Conservation (phyloP, 306 rosid species). For the Fragaria vesca region DNA sequence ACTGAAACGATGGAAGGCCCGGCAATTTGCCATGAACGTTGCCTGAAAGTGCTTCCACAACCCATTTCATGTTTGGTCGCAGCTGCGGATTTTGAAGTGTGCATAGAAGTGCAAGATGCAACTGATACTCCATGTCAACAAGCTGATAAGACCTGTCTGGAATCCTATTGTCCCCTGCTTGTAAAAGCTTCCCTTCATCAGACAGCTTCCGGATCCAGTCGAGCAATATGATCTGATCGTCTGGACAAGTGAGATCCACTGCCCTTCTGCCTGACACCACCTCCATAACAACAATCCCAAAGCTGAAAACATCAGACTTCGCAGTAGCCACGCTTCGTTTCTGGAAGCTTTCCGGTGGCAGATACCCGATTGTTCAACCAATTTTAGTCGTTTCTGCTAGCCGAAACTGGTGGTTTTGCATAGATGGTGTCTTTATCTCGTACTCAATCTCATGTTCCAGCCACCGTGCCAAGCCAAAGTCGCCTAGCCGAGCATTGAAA, state of each 20-base stretch:
- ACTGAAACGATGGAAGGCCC: slow-evolving; percentile 73
- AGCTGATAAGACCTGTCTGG: slow-evolving; percentile 60
- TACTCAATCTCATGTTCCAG: slow-evolving; percentile 78
- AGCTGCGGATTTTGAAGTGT: slow-evolving; percentile 69
- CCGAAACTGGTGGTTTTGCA: slow-evolving; percentile 51
- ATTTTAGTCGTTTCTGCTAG: slow-evolving; percentile 75
- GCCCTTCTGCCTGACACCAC: slow-evolving; percentile 86
- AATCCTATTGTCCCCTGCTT: slow-evolving; percentile 54
- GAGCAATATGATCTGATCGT: slow-evolving; percentile 75
- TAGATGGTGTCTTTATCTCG: slow-evolving; percentile 35
- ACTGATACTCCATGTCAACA: slow-evolving; percentile 60
- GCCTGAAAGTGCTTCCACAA: slow-evolving; percentile 76
- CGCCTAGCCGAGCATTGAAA: slow-evolving; percentile 84
- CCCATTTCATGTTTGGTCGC: slow-evolving; percentile 89
- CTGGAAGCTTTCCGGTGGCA: slow-evolving; percentile 89
- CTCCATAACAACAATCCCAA: slow-evolving; percentile 86
- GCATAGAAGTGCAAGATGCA: slow-evolving; percentile 79
- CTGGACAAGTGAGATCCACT: slow-evolving; percentile 66
- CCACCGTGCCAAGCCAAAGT: slow-evolving; percentile 96
- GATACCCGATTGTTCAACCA: slow-evolving; percentile 92
- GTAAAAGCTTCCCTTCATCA: slow-evolving; percentile 57
- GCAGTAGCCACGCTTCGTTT: slow-evolving; percentile 64
- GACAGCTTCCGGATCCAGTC: slow-evolving; percentile 82
- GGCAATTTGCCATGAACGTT: slow-evolving; percentile 48
- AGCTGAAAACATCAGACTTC: slow-evolving; percentile 90